Evolutionary conservation across 768 basidiomycete genomes (phyloP), one percentile per base, ranked within the genome.

Genomic region (Amanita rimosa): DNA sequence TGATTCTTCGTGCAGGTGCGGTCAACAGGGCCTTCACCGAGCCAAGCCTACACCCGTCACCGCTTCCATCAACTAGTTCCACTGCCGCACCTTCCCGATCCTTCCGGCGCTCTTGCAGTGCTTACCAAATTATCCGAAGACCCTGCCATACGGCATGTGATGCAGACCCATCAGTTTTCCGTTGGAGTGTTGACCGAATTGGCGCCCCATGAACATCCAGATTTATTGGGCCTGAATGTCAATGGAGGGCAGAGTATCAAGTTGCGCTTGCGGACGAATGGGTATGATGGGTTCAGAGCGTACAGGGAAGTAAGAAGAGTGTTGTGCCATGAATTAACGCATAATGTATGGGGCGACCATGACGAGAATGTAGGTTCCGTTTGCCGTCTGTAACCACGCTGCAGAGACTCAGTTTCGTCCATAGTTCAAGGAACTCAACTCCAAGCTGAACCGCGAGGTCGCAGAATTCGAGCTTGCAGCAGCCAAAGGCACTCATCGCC

Each of bases 381-480:
- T n/a, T 9, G 3, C 44, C 5, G 42, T 26, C 34, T 8, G 6
- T 36, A 6, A 31, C 50, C 8, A 6, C 4, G 19, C 4, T 6
- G 21, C 10, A 37, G n/a, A 39, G 21, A 42, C 52, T 31, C 16
- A 37, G 17, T 17, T 21, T 26, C 10, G 6, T 26, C 17, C 2
- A 16, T 50, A 82, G 87, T 89, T 89, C 61, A 88, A 86, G 58
- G 72, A 75, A 51, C 67, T 89, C 4, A 86, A 88, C 58, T 86
- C 85, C 1, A 68, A 75, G 50, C 71, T 88, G 2, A 87, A 86
- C 58, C 70, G 75, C 5, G 85, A 90, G 57, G 82, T 88, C 1
- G 70, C 69, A 1, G 81, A 80, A 54, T 86, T 76, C 46, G 87
- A 87, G 58, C 69, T 70, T 4, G 70, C 74, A 2, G 64, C 63